Conservation (phyloP, 2,329 filamentous ascomycete genomes). For the Didymella pinodella region DNA sequence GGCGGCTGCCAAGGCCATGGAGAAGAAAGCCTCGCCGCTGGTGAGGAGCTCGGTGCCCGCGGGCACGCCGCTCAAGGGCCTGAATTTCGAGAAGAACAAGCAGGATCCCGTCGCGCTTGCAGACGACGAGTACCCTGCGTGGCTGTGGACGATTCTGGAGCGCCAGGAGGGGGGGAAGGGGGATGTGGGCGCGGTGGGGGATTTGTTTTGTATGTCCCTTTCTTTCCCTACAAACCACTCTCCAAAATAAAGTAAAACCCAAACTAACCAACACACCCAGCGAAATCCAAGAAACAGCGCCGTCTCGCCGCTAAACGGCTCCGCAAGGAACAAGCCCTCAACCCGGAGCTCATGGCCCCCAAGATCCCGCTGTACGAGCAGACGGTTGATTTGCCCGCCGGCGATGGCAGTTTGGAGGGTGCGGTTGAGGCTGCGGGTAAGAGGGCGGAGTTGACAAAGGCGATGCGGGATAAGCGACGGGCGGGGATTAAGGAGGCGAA, state of each 20-base stretch:
- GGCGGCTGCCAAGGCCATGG: conserved; percentile 34
- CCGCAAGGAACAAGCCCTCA: conserved; percentile 68
- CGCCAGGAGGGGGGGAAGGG: conserved; percentile 61
- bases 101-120: conserved; percentile 75
- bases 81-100: conserved; percentile 80
- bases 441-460: conserved; percentile 70
- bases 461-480: conserved; percentile 77
- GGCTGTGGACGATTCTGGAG: conserved; percentile 79
- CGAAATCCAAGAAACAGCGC: conserved; percentile 83
- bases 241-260: no score
- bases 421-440: conserved; percentile 57
- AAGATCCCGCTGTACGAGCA: conserved; percentile 80
- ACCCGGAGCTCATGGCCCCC: conserved; percentile 67
- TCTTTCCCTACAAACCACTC: no score
- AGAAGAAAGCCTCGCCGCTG: conserved; percentile 42
- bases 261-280: conserved; percentile 18
- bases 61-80: conserved; percentile 74
- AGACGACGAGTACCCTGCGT: conserved; percentile 79
- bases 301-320: conserved; percentile 72
- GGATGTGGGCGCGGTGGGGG: conserved; percentile 66
- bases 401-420: conserved; percentile 58
- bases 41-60: conserved; percentile 63
- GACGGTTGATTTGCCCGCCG: conserved; percentile 73
- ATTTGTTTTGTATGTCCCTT: conserved; percentile 78
- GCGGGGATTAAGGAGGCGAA: conserved; percentile 83